Evolutionary conservation across 495 filamentous ascomycete species (phyloP), one percentile per base, ranked within the genome.

Genomic region (Annulohypoxylon moriforme): DNA sequence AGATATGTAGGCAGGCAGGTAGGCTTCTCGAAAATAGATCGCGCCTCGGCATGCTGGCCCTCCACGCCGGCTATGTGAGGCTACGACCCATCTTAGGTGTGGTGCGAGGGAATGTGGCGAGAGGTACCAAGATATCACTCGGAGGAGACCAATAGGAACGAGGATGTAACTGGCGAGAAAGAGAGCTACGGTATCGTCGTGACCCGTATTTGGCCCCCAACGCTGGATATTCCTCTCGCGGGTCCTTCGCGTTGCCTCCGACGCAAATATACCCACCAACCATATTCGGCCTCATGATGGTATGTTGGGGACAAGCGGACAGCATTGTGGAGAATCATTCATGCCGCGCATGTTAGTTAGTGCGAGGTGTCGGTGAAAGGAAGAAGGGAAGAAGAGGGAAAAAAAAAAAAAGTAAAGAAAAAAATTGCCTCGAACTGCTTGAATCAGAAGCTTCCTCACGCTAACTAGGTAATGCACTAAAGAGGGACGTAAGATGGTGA

Each of bases 401-500:
- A 47, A 22, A 22, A 47, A 47, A 52, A 29, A 10, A 18, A 50
- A 10, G n/a, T 5, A 9, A 3, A 22, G 14, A 47, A 47, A 22
- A 52, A 29, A 10, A 18, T 33, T 14, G 29, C 11, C 38, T 65
- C 49, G 56, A 58, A 58, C 56, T 27, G 38, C 50, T 33, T 61
- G 40, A 44, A 44, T 44, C 18, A 20, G 29, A 63, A 62, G 18
- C 13, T 55, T 69, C 58, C 50, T 58, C 58, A 29, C 38, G 40
- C 49, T 52, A 57, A 42, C 33, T 27, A 52, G 27, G 46, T 42
- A 25, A 42, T 49, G 56, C 27, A 40, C 56, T 50, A 46, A 46
- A 62, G n/a, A 50, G 49, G 49, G 58, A 67, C 58, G 50, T 71
- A 67, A 71, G 68, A 71, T 71, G 52, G 62, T 38, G 57, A 71